Evolutionary conservation across 257 asterid genomes (phyloP).

Genomic region (Fraxinus americana): DNA sequence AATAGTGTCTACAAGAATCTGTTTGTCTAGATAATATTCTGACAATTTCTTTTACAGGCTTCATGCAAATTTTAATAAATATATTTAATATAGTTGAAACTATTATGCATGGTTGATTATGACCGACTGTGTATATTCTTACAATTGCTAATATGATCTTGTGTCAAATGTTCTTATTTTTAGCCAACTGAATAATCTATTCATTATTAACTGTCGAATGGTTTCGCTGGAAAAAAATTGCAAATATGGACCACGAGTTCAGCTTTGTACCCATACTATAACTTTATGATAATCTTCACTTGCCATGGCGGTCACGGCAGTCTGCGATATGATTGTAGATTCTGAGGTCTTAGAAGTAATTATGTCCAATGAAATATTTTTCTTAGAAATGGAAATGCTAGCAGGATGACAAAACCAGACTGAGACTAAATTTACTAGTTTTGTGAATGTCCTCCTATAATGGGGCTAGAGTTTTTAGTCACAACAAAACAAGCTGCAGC

Average conservation of each 20-base stretch:
- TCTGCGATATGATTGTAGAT: neutral
- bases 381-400: neutral
- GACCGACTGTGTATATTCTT: neutral
- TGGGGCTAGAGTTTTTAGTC: neutral
- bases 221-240: neutral
- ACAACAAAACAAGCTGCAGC: neutral
- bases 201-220: neutral
- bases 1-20: conserved; percentile 11
- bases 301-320: neutral
- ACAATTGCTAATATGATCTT: neutral
- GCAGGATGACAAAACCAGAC: neutral
- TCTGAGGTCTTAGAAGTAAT: neutral
- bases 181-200: neutral
- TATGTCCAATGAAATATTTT: neutral
- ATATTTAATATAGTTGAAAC: neutral
- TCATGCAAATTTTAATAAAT: neutral
- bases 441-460: neutral
- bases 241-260: neutral
- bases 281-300: neutral
- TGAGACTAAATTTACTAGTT: neutral
- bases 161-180: neutral
- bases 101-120: neutral
- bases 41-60: neutral
- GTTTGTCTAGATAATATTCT: neutral
- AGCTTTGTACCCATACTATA: neutral